A percentile compares a stretch with the other conserved stretches of the same genome.
These are phyloP conservation scores for Funneliformis caledonium DNA, from an alignment of 371 early-diverging fungal genomes.

Conservation along the genomic window DNA sequence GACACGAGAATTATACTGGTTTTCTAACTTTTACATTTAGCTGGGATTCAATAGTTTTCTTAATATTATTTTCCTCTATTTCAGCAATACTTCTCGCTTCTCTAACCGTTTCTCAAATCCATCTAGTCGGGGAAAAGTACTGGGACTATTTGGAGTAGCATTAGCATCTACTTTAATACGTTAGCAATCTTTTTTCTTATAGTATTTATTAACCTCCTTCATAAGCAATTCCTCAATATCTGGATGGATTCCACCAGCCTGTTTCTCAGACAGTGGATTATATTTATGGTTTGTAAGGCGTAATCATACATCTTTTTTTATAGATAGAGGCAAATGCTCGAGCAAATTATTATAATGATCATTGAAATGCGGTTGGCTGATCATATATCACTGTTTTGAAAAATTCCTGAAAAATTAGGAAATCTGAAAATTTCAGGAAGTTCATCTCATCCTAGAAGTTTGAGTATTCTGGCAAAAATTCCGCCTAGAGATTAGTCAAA, in stretches of 20 bases:
- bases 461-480: no score
- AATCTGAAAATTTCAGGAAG: no score
- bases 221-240: slow-evolving; percentile 13
- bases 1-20: background rate
- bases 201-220: background rate
- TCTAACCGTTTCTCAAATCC: no score
- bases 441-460: no score
- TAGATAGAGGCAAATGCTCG: background rate
- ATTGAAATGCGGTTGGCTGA: background rate
- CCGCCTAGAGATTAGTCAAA: no score
- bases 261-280: slow-evolving; percentile 20
- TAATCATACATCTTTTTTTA: background rate
- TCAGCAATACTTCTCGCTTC: no score
- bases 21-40: background rate
- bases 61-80: background rate
- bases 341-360: background rate
- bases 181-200: slow-evolving; percentile 1
- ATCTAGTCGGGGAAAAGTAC: no score
- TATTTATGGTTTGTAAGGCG: background rate
- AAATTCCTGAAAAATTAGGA: no score
- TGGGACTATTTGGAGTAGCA: background rate
- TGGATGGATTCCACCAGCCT: slow-evolving; percentile 12
- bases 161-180: background rate
- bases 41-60: background rate
- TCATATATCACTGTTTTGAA: background rate